These are phyloP conservation scores for Pholiota conissans DNA, from an alignment of 768 basidiomycete genomes.

Conservation along the genomic window DNA sequence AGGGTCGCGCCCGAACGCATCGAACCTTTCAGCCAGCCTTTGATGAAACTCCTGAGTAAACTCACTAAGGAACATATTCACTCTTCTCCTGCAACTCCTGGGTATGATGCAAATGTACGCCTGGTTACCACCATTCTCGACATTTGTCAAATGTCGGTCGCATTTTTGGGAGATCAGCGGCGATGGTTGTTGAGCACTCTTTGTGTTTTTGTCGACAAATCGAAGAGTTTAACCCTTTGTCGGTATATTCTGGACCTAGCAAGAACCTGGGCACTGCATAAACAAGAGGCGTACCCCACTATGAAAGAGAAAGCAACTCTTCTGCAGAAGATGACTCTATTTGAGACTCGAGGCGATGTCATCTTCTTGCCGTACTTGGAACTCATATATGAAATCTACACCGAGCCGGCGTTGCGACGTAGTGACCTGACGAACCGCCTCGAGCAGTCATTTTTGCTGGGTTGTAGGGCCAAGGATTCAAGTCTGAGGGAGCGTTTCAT, in stretches of 20 bases:
- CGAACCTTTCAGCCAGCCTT: slow-evolving; percentile 69
- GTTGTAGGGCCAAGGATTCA: slow-evolving; percentile 83
- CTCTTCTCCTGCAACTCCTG: slow-evolving; percentile 44
- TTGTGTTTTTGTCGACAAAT: slow-evolving; percentile 85
- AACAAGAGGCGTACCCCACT: slow-evolving; percentile 83
- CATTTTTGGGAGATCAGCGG: slow-evolving; percentile 83
- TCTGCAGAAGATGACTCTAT: slow-evolving; percentile 83
- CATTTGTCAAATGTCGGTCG: slow-evolving; percentile 80
- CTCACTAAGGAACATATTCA: slow-evolving; percentile 86
- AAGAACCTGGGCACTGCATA: slow-evolving; percentile 86
- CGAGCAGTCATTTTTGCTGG: slow-evolving; percentile 91
- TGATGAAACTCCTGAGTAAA: slow-evolving; percentile 85
- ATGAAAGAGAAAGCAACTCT: slow-evolving; percentile 95
- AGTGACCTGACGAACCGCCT: slow-evolving; percentile 93
- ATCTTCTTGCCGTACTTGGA: slow-evolving; percentile 85
- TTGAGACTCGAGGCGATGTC: slow-evolving; percentile 75
- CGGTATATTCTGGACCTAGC: slow-evolving; percentile 84
- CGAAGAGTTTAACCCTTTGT: slow-evolving; percentile 76
- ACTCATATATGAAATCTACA: slow-evolving; percentile 93
- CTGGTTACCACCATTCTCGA: slow-evolving; percentile 80
- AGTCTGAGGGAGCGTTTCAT: slow-evolving; percentile 81
- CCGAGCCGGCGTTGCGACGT: slow-evolving; percentile 78
- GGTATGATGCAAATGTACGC: slow-evolving; percentile 61
- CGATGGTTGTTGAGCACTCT: slow-evolving; percentile 77
- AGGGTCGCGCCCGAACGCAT: slow-evolving; percentile 79